These are phyloP conservation scores for Hymenoscyphus scutula DNA, from an alignment of 2,329 filamentous ascomycete genomes.

Conservation along the genomic window DNA sequence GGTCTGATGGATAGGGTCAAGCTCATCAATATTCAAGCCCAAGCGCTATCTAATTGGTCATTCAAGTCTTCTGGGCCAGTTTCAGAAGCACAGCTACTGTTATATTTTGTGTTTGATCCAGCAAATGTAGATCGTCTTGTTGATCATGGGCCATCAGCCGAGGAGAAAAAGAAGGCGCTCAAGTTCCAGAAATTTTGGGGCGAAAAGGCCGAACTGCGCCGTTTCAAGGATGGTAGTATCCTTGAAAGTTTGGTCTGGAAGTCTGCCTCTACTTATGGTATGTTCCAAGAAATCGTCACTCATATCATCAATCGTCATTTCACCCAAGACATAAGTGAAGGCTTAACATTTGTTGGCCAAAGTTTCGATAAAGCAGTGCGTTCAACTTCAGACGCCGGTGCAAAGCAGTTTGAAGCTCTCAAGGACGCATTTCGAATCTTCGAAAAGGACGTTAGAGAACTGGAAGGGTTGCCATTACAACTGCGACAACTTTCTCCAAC, in stretches of 20 bases:
- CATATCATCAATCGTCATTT: constrained; percentile 72
- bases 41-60: constrained; percentile 45
- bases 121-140: constrained; percentile 71
- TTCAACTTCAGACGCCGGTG: constrained; percentile 35
- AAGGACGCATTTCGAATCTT: constrained; percentile 57
- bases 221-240: constrained; percentile 94
- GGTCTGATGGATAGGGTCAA: constrained; percentile 75
- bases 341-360: constrained; percentile 45
- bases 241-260: constrained; percentile 90
- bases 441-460: constrained; percentile 70
- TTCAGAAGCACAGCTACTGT: constrained; percentile 45
- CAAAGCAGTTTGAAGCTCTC: constrained; percentile 58
- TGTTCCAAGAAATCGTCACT: constrained; percentile 76
- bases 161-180: constrained; percentile 78
- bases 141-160: constrained; percentile 83
- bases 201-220: constrained; percentile 83
- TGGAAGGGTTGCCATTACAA: constrained; percentile 85
- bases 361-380: constrained; percentile 45
- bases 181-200: constrained; percentile 93
- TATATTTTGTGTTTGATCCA: constrained; percentile 72
- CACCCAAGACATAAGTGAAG: constrained; percentile 46
- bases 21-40: constrained; percentile 58
- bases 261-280: constrained; percentile 55
- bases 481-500: constrained; percentile 76
- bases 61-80: constrained; percentile 41